A percentile compares a stretch with the other conserved stretches of the same genome.
Conservation (phyloP, 2,329 filamentous ascomycete genomes). For the Botrytis tulipae region DNA sequence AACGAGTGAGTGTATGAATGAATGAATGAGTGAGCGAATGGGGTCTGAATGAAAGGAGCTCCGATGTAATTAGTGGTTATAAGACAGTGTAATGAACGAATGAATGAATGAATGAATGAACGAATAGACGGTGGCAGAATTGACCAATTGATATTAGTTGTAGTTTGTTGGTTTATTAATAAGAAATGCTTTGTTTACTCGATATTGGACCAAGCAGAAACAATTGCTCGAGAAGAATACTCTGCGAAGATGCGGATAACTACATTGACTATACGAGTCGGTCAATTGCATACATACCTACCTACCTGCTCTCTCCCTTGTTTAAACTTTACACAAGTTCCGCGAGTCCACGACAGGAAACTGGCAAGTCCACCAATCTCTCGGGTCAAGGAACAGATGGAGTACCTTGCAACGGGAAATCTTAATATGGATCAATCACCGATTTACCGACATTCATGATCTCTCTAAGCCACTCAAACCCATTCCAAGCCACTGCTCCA, state of each 20-base stretch:
- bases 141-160: not conserved
- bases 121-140: not conserved
- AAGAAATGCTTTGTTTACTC: not conserved
- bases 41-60: not conserved
- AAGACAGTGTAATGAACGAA: not conserved
- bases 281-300: not conserved
- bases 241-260: not conserved
- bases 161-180: not conserved
- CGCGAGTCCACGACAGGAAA: not conserved
- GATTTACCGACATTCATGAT: not conserved
- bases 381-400: not conserved
- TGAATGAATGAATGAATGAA: not conserved
- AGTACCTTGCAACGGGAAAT: not conserved
- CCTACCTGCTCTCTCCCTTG: not conserved
- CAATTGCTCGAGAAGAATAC: not conserved
- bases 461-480: not conserved
- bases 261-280: not conserved
- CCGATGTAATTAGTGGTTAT: not conserved
- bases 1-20: not conserved
- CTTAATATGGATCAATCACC: constrained; percentile 11
- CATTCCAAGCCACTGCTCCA: not conserved
- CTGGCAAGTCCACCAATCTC: not conserved
- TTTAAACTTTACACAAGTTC: not conserved
- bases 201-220: not conserved
- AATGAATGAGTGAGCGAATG: not conserved